A percentile compares a stretch with the other conserved stretches of the same genome.
Conservation (phyloP, 2,329 filamentous ascomycete genomes). For the Arthrobotrys iridis region DNA sequence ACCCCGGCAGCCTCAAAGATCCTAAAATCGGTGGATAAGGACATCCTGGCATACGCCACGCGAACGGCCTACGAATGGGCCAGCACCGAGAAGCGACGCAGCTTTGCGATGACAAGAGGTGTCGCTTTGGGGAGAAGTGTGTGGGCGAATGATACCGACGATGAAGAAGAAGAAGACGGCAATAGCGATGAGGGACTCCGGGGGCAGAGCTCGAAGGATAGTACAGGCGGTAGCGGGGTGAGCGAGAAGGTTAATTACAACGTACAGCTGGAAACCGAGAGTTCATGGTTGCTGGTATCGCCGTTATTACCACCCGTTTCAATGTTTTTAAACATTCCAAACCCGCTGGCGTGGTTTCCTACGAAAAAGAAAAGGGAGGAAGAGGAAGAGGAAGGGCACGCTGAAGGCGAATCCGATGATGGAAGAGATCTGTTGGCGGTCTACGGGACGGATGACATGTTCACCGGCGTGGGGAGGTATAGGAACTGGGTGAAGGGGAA, state of each 20-base stretch:
- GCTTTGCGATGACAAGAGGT: constrained; percentile 44
- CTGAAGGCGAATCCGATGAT: constrained; percentile 2
- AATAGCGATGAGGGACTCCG: background rate
- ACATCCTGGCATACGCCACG: constrained; percentile 51
- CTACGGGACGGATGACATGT: constrained; percentile 79
- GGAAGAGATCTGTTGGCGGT: constrained; percentile 69
- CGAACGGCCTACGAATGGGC: constrained; percentile 51
- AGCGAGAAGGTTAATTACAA: constrained; percentile 36
- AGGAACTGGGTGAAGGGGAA: constrained; percentile 72
- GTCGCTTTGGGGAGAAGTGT: constrained; percentile 27
- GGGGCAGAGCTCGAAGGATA: background rate
- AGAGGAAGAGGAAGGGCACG: constrained; percentile 33
- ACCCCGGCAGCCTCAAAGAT: constrained; percentile 68
- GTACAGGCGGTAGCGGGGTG: background rate
- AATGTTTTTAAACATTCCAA: constrained; percentile 41
- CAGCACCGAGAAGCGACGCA: constrained; percentile 47
- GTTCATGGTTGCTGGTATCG: constrained; percentile 47
- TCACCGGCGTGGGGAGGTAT: constrained; percentile 74
- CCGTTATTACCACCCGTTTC: constrained; percentile 64
- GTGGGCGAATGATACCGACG: background rate
- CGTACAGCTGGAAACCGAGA: constrained; percentile 23
- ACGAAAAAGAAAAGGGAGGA: constrained; percentile 44
- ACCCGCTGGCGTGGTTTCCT: constrained; percentile 29
- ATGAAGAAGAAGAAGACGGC: constrained; percentile 4
- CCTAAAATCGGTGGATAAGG: constrained; percentile 63